phyloP scores from a whole-genome alignment of 2,329 filamentous ascomycete species.

The Epichloe typhina region DNA sequence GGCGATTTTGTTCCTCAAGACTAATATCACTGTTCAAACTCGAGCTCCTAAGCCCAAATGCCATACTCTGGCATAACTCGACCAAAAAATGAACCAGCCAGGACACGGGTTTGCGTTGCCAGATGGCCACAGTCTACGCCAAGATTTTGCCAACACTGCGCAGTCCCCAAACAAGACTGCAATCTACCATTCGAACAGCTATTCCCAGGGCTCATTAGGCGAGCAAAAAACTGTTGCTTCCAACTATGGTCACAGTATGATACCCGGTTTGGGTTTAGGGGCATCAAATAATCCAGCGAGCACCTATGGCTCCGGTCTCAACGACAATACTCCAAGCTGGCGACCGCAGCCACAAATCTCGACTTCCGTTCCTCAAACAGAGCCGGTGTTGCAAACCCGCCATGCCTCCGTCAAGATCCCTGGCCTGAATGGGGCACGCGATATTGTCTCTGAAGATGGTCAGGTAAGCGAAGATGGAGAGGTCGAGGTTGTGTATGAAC shows the following conservation, averaged over 20 bases:
- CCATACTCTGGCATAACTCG: background rate
- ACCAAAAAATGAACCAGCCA: constrained; percentile 17
- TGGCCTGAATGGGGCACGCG: constrained; percentile 1
- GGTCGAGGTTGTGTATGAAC: constrained; percentile 43
- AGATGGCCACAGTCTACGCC: constrained; percentile 12
- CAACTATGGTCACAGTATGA: constrained; percentile 11
- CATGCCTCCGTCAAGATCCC: constrained; percentile 1
- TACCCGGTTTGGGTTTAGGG: constrained; percentile 22
- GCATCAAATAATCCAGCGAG: constrained; percentile 9
- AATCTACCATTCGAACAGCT: constrained; percentile 3
- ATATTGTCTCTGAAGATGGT: constrained; percentile 47
- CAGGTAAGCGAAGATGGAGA: constrained; percentile 58
- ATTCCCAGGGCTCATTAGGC: background rate
- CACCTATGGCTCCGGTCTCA: constrained; percentile 10
- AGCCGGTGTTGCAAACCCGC: background rate
- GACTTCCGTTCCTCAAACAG: background rate
- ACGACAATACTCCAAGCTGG: background rate
- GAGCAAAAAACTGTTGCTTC: constrained; percentile 14
- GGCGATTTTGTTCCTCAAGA: too few species aligned
- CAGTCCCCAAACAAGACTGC: constrained; percentile 7
- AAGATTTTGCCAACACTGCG: constrained; percentile 10
- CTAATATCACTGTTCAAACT: background rate
- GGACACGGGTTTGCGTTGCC: constrained; percentile 14
- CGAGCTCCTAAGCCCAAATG: background rate
- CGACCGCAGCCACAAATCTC: background rate